Conservation (phyloP, 352 stramenopile genomes). For the Pythium aristosporum region DNA sequence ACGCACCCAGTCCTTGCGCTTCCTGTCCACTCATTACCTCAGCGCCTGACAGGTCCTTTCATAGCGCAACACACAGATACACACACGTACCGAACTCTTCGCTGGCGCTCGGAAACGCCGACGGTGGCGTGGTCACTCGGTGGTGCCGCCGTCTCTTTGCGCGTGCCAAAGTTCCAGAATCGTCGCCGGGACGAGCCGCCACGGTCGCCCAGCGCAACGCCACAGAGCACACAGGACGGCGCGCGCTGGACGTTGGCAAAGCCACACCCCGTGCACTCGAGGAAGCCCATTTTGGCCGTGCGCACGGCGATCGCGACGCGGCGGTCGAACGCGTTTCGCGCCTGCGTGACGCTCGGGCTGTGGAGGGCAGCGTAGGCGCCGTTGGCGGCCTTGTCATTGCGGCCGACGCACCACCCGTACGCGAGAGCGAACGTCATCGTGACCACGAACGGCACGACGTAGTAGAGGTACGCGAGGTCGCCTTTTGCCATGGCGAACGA, state of each 20-base stretch:
- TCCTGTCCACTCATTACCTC: slow-evolving; percentile 11
- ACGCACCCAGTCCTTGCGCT: slow-evolving; percentile 19
- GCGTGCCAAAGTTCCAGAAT: background rate
- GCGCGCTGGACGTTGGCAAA: slow-evolving; percentile 20
- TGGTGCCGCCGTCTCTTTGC: background rate
- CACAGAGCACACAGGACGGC: slow-evolving; percentile 18
- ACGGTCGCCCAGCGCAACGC: background rate
- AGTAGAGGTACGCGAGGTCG: too few relatives aligned
- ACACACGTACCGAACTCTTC: background rate
- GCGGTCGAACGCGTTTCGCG: slow-evolving; percentile 21
- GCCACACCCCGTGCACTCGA: slow-evolving; percentile 9
- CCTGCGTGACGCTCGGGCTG: slow-evolving; percentile 23
- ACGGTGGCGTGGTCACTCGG: background rate
- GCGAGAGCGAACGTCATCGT: slow-evolving; percentile 6
- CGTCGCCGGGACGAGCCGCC: background rate
- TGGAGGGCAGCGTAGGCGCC: slow-evolving; percentile 26
- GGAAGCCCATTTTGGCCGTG: slow-evolving; percentile 14
- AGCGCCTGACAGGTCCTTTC: background rate
- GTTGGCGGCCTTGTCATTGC: slow-evolving; percentile 18
- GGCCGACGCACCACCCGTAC: slow-evolving; percentile 14
- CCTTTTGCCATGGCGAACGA: too few relatives aligned
- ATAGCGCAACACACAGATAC: background rate
- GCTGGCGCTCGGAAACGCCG: background rate
- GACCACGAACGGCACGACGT: slow-evolving; percentile 13
- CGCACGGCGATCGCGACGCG: slow-evolving; percentile 23